Conservation (phyloP, 495 filamentous ascomycete genomes). For the Daldinia caldariorum region DNA sequence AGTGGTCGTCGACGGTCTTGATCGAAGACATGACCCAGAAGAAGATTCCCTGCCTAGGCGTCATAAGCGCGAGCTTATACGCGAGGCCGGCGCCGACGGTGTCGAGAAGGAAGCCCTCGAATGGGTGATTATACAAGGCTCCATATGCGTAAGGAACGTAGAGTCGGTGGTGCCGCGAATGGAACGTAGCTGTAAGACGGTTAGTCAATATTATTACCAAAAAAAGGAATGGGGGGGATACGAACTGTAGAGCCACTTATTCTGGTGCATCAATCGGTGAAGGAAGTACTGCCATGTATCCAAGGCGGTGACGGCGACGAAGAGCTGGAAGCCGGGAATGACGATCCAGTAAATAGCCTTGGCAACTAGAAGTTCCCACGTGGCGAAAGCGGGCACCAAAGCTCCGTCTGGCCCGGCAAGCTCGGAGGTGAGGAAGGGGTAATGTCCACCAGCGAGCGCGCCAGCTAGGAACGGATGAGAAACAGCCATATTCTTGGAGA, state of each 20-base stretch:
- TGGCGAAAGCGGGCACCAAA: conserved; percentile 64
- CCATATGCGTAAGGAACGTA: conserved; percentile 98
- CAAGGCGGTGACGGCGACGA: conserved; percentile 74
- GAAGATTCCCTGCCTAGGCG: conserved; percentile 78
- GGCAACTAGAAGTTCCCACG: conserved; percentile 80
- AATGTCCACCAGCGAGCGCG: conserved; percentile 75
- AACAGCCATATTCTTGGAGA: conserved; percentile 65
- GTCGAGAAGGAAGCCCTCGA: conserved; percentile 93
- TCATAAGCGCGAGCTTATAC: conserved; percentile 81
- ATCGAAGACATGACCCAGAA: conserved; percentile 87
- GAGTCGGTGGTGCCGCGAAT: conserved; percentile 92
- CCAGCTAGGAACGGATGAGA: conserved; percentile 73
- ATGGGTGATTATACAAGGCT: conserved; percentile 93
- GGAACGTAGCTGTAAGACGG: conserved; percentile 73
- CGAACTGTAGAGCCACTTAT: conserved; percentile 96
- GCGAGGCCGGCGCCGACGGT: conserved; percentile 84
- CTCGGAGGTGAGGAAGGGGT: conserved; percentile 65
- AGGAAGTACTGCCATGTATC: conserved; percentile 98
- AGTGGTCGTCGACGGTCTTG: conserved; percentile 98
- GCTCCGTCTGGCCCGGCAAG: conserved; percentile 56
- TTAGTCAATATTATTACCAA: conserved; percentile 30
- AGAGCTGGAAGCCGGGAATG: conserved; percentile 78
- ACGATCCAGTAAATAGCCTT: conserved; percentile 80
- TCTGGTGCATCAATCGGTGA: conserved; percentile 93
- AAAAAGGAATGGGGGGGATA: conserved; percentile 35